Percentiles rank a stretch among this genome's conserved stretches.
Conservation (phyloP, 2,329 filamentous ascomycete genomes). For the Penicillium rolfsii region DNA sequence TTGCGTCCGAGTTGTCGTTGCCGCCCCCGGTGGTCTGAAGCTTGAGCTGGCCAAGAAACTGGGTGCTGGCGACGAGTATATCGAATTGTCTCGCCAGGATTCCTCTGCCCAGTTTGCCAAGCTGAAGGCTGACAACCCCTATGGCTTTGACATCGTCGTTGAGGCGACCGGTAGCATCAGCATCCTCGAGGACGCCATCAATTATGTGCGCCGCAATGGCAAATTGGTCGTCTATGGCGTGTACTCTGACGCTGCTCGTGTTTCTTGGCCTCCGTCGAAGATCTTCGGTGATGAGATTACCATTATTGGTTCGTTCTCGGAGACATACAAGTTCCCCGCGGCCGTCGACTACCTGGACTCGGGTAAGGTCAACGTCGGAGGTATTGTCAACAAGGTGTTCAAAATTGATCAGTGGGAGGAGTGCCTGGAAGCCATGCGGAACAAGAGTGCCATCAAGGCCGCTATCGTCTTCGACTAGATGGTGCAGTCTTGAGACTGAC, state of each 20-base stretch:
- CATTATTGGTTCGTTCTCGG: constrained; percentile 72
- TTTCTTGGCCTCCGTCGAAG: constrained; percentile 71
- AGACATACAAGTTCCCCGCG: constrained; percentile 71
- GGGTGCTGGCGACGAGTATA: constrained; percentile 53
- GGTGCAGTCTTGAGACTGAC: background rate
- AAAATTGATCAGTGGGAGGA: constrained; percentile 73
- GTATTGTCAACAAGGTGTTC: constrained; percentile 74
- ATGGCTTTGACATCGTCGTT: constrained; percentile 74
- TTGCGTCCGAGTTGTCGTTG: constrained; percentile 70
- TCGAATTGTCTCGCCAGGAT: constrained; percentile 53
- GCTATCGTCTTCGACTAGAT: constrained; percentile 69
- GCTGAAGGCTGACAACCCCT: constrained; percentile 66
- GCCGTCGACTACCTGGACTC: constrained; percentile 57
- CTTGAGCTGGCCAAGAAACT: constrained; percentile 65
- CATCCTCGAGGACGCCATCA: constrained; percentile 71
- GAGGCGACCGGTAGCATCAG: constrained; percentile 71
- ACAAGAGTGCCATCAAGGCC: constrained; percentile 75
- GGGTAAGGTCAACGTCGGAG: constrained; percentile 55
- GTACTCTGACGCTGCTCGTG: constrained; percentile 64
- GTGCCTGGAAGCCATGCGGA: constrained; percentile 70
- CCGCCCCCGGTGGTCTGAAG: constrained; percentile 70
- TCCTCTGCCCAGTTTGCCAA: constrained; percentile 63
- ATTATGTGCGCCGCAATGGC: constrained; percentile 71
- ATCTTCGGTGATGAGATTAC: constrained; percentile 72
- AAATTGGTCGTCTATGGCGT: constrained; percentile 75